Base-by-base conservation (phyloP, 495 filamentous ascomycete species). In the Annulohypoxylon moriforme region DNA sequence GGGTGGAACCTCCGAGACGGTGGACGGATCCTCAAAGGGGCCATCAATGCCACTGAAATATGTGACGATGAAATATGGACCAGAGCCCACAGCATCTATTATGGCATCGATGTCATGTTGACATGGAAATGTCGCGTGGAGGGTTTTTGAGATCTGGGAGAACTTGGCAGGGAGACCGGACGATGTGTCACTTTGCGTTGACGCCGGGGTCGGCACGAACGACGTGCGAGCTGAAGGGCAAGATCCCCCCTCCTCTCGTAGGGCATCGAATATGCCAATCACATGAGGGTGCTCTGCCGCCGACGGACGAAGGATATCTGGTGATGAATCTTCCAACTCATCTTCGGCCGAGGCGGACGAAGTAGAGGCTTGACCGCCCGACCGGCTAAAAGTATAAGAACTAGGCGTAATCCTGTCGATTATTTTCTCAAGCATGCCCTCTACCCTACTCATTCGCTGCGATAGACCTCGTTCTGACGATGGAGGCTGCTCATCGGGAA, bases 361-460 rank as follows among this genome's bases (percentile, higher is more conserved):
- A 44, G 68, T 78, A 62, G 69, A 38, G 0, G 72, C 66, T 44
- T 64, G 72, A 29, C 70, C 69, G 7, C 68, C 58, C 1, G 40
- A 55, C 34, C 67, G 71, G 38, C 53, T 16, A 25, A 40, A 49
- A 33, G 73, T 77, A 74, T 81, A 79, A 75, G 70, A 59, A 42
- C 79, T 76, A 8, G 76, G 73, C 34, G 77, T 66, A 10, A 84
- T 78, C 44, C 78, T 81, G 31, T 82, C 78, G 8, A 84, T 79
- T 5, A 85, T 68, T 55, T 59, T 81, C 66, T 85, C 83, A 50
- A 88, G 76, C 18, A 85, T 72, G 1, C 74, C 73, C 53, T 87
- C 85, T 0, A 86, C 79, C 0, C 82, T 79, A 31, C 74, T 82
- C 33, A 87, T 71, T 5, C 84, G 78, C 56, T 85, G 84, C 29